Percentiles rank a stretch among this genome's conserved stretches.
Conservation (phyloP, 169 alveolate species). For the Babesia ovis region DNA sequence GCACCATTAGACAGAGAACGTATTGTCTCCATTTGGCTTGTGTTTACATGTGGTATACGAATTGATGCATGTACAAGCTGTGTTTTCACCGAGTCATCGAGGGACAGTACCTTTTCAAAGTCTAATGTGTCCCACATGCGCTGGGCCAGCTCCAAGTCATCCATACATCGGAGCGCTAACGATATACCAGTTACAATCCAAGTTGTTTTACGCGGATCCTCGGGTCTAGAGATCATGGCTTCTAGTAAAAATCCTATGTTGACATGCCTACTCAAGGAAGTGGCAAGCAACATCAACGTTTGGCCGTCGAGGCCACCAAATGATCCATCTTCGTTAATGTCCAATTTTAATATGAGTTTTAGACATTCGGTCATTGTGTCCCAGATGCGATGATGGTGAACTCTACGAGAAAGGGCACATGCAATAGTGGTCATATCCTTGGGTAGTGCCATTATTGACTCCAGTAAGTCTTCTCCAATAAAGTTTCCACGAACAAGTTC, state of each 20-base stretch:
- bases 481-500: constrained; percentile 14
- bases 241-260: constrained; percentile 22
- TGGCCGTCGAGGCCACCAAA: constrained; percentile 25
- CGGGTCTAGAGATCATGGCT: not conserved
- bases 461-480: constrained; percentile 52
- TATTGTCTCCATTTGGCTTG: not conserved
- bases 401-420: constrained; percentile 38
- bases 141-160: constrained; percentile 25
- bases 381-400: constrained; percentile 27
- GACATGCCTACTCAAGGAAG: constrained; percentile 37
- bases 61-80: constrained; percentile 11
- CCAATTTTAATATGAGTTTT: constrained; percentile 17
- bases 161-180: constrained; percentile 5
- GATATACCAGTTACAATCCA: constrained; percentile 27
- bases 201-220: not conserved
- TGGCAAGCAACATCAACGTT: constrained; percentile 44
- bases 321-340: not conserved
- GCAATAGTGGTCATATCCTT: constrained; percentile 56
- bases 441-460: constrained; percentile 21
- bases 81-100: constrained; percentile 16
- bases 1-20: not conserved
- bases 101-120: not conserved
- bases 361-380: constrained; percentile 7
- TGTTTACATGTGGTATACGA: constrained; percentile 5
- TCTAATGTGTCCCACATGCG: constrained; percentile 35